Evolutionary conservation across 371 early-diverging fungal genomes (phyloP).

Genomic region (Mucor irregularis): DNA sequence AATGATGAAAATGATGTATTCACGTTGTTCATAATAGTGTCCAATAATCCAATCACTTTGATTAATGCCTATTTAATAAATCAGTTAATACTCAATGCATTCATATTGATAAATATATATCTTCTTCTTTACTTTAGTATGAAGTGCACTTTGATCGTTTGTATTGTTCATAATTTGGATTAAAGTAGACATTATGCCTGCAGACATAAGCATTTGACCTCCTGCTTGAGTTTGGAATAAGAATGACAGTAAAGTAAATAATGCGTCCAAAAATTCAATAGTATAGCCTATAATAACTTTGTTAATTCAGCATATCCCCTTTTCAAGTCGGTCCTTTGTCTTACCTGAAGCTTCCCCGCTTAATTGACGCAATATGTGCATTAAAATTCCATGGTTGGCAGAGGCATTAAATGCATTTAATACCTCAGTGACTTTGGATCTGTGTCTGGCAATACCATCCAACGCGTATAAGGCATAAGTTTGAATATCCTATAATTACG

Average conservation of each 20-base stretch:
- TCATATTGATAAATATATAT: not conserved
- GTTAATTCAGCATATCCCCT: not conserved
- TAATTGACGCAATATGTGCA: conserved; percentile 72
- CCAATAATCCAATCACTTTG: conserved; percentile 74
- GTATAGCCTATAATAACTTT: conserved; percentile 43
- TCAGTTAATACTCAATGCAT: not conserved
- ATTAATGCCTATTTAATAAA: conserved; percentile 51
- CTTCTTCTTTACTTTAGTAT: conserved; percentile 5
- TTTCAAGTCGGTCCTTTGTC: conserved; percentile 52
- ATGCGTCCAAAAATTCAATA: conserved; percentile 80
- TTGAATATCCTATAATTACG: conserved; percentile 71
- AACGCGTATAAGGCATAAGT: conserved; percentile 78
- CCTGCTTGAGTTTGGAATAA: conserved; percentile 78
- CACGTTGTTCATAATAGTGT: conserved; percentile 76
- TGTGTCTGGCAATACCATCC: conserved; percentile 81
- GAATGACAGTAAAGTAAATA: conserved; percentile 74
- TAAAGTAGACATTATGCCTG: conserved; percentile 85
- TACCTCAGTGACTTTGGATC: conserved; percentile 75
- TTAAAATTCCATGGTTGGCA: conserved; percentile 91
- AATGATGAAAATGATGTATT: conserved; percentile 76
- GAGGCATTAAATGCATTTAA: conserved; percentile 87
- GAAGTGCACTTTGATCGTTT: not conserved
- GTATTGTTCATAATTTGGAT: conserved; percentile 48
- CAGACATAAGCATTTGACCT: conserved; percentile 86
- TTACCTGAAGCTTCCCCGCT: conserved; percentile 6